Evolutionary conservation across 257 asterid genomes (phyloP).

Genomic region (Linderniella brevidens): DNA sequence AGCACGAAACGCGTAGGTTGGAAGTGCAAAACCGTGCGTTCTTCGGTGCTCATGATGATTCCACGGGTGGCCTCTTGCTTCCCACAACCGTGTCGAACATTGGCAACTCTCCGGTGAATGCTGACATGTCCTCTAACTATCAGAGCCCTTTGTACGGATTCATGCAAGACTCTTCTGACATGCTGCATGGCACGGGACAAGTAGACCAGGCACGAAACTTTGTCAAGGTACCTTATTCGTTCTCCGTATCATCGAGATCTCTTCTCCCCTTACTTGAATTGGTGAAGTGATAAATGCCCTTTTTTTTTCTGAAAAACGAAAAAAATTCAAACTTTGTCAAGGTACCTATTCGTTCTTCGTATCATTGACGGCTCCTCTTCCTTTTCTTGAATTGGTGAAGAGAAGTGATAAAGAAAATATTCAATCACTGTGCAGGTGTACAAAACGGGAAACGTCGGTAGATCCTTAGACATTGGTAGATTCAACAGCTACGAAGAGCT

Average conservation of each 20-base stretch:
- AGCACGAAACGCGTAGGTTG: constrained; percentile 39
- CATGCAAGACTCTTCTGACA: constrained; percentile 56
- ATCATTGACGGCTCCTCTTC: too few species aligned
- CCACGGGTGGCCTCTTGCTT: constrained; percentile 55
- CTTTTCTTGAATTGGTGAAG: too few species aligned
- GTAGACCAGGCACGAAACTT: constrained; percentile 41
- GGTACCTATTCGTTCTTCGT: constrained; percentile 18
- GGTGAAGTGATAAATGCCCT: too few species aligned
- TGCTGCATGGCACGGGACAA: constrained; percentile 47
- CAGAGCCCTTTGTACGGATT: constrained; percentile 52
- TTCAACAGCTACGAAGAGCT: constrained; percentile 94
- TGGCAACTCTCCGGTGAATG: constrained; percentile 38
- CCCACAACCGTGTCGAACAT: constrained; percentile 50
- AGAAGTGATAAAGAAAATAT: too few species aligned
- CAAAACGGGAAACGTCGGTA: constrained; percentile 76
- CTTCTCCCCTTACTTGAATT: too few species aligned
- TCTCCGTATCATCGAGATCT: too few species aligned
- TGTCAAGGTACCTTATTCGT: constrained; percentile 42
- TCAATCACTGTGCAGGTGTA: constrained; percentile 34
- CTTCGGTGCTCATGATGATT: constrained; percentile 44
- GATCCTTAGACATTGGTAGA: constrained; percentile 82
- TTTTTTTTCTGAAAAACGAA: too few species aligned
- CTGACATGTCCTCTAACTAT: constrained; percentile 51
- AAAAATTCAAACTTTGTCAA: constrained; percentile 68
- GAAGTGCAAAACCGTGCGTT: constrained; percentile 49